Evolutionary conservation across 805 yeast species (phyloP), one percentile per base, ranked within the genome.

Genomic region (Saturnispora bothae): DNA sequence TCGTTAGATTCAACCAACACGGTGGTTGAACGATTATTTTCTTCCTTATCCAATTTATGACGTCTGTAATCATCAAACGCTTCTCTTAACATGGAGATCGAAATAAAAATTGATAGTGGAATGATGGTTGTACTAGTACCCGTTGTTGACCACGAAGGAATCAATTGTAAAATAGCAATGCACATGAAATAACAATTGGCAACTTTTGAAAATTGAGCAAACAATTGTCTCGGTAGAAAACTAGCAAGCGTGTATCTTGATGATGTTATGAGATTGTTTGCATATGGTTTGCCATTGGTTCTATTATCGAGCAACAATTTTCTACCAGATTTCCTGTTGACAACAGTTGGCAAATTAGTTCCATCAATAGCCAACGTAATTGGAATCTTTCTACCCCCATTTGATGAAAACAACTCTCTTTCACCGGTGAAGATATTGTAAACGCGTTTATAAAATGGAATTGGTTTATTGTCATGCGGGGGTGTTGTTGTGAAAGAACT

Each of bases 111-210:
- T 57, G 78, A 63, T 41, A 92, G 65, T 2, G 98, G 97, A 29
- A 88, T 69, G 49, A 92, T 89, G 2, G 98, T 92, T 3, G 97
- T 92, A 54, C 76, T 85, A 10, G 86, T 81, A 43, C 97, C 98
- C 0, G 98, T 92, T 5, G 98, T 85, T 1, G 96, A 84, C 96
- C 96, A 92, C 2, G 86, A 75, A 1, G 98, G 97, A 34, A 92
- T 79, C 88, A 89, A 78, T 56, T 92, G 98, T 65, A 92, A 65
- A 44, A 92, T 81, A 2, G 97, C 88, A 14, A 92, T 92, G 3
- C 77, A 67, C 71, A 92, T 62, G 60, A 92, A 92, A 57, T 92
- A 89, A 44, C 88, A 67, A 54, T 92, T 92, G 21, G 98, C 98
- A 32, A 92, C 52, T 54, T 85, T 89, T 18, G 95, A 84, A 52